phyloP scores from a whole-genome alignment of 2,329 filamentous ascomycete species.

The Clonostachys chloroleuca region DNA sequence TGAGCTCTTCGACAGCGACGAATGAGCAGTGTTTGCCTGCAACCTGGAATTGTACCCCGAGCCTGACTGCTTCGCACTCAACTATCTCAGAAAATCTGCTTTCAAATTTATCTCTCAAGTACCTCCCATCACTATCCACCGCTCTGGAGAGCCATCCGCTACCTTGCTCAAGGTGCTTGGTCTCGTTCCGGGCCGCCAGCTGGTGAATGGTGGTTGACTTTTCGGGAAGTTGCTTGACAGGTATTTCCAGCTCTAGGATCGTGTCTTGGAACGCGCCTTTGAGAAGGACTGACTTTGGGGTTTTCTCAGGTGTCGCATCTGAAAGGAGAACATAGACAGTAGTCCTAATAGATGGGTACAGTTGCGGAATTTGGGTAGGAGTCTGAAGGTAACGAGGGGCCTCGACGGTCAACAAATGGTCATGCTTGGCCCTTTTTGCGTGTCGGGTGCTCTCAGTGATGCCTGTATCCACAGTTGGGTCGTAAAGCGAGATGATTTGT shows the following conservation, averaged over 20 bases:
- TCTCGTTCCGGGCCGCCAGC: conserved; percentile 63
- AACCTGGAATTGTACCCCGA: conserved; percentile 64
- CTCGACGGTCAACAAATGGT: conserved; percentile 45
- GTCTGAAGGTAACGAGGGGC: conserved; percentile 59
- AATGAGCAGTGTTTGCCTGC: conserved; percentile 70
- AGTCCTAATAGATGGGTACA: conserved; percentile 64
- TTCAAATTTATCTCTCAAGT: conserved; percentile 40
- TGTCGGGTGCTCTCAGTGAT: conserved; percentile 26
- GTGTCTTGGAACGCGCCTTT: conserved; percentile 51
- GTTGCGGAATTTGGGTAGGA: conserved; percentile 55
- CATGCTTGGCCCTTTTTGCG: conserved; percentile 35
- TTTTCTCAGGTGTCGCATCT: conserved; percentile 28
- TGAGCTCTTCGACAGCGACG: conserved; percentile 56
- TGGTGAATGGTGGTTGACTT: conserved; percentile 60
- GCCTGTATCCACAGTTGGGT: conserved; percentile 32
- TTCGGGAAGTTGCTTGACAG: conserved; percentile 42
- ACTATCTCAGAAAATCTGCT: conserved; percentile 55
- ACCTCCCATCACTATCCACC: conserved; percentile 34
- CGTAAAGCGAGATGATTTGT: conserved; percentile 55
- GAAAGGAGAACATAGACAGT: conserved; percentile 63
- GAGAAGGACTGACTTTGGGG: conserved; percentile 43
- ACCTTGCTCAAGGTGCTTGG: conserved; percentile 65
- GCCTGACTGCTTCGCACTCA: conserved; percentile 59
- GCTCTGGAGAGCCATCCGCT: conserved; percentile 60
- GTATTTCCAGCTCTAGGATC: conserved; percentile 60